These are phyloP conservation scores for Pezicula radicicola DNA, from an alignment of 2,329 filamentous ascomycete species.

Conservation along the genomic window DNA sequence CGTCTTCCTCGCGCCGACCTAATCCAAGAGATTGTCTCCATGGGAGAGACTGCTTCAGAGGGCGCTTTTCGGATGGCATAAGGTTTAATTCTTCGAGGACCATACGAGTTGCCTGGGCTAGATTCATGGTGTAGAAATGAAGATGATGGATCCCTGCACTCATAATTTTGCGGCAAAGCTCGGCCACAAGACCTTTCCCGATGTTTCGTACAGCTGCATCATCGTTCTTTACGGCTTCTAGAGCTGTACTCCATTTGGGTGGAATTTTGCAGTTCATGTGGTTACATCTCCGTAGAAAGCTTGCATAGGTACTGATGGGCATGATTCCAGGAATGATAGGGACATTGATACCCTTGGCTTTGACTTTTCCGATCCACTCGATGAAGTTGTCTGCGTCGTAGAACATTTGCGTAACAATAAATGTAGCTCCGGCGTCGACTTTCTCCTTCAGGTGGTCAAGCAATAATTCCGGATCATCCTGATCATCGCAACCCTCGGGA, in stretches of 20 bases:
- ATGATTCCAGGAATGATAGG: slow-evolving; percentile 87
- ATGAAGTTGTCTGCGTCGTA: slow-evolving; percentile 97
- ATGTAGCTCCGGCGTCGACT: slow-evolving; percentile 87
- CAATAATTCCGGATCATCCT: slow-evolving; percentile 78
- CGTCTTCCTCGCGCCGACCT: slow-evolving; percentile 87
- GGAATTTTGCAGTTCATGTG: slow-evolving; percentile 90
- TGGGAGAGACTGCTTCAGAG: slow-evolving; percentile 84
- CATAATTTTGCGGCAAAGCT: slow-evolving; percentile 86
- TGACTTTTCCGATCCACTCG: slow-evolving; percentile 82
- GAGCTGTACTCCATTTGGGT: slow-evolving; percentile 70
- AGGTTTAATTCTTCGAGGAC: slow-evolving; percentile 86
- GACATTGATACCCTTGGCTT: slow-evolving; percentile 77
- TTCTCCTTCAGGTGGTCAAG: slow-evolving; percentile 96
- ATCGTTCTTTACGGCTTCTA: slow-evolving; percentile 96
- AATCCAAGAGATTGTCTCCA: slow-evolving; percentile 95
- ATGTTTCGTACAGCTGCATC: slow-evolving; percentile 89
- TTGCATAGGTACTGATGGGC: slow-evolving; percentile 92
- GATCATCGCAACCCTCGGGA: slow-evolving; percentile 92
- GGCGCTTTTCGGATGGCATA: slow-evolving; percentile 72
- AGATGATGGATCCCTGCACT: slow-evolving; percentile 77
- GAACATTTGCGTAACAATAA: slow-evolving; percentile 99
- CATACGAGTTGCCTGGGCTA: slow-evolving; percentile 91
- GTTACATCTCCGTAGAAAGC: slow-evolving; percentile 84
- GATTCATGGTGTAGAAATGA: slow-evolving; percentile 99
- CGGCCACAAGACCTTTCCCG: slow-evolving; percentile 80